These are phyloP conservation scores for Calocybe gangraenosa DNA, from an alignment of 768 basidiomycete species.

Conservation along the genomic window DNA sequence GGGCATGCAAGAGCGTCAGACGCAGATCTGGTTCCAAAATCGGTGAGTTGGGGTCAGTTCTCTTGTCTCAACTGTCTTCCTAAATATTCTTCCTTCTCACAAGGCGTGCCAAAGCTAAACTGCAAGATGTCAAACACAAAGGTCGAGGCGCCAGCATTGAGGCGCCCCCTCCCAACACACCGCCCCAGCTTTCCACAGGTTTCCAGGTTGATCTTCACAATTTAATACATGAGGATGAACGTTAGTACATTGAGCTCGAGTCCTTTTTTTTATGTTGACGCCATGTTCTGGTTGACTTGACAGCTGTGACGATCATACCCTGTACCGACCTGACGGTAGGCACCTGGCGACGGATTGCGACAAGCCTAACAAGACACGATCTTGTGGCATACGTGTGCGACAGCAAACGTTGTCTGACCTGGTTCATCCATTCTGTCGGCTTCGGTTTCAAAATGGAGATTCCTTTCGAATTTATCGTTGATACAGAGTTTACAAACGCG, in stretches of 20 bases:
- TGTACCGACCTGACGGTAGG: slow-evolving; percentile 75
- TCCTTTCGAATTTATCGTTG: slow-evolving; percentile 58
- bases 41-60: slow-evolving; percentile 37
- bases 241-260: slow-evolving; percentile 38
- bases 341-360: slow-evolving; percentile 71
- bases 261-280: slow-evolving; percentile 2
- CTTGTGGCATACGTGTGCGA: slow-evolving; percentile 77
- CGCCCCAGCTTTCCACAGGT: slow-evolving; percentile 47
- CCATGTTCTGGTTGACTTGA: slow-evolving; percentile 1
- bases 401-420: slow-evolving; percentile 57
- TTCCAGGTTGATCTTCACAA: slow-evolving; percentile 58
- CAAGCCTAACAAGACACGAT: slow-evolving; percentile 51
- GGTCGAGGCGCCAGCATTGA: slow-evolving; percentile 31
- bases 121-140: slow-evolving; percentile 54
- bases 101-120: slow-evolving; percentile 83
- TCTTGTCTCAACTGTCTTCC: not conserved
- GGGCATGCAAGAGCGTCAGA: slow-evolving; percentile 84
- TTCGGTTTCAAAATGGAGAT: slow-evolving; percentile 85
- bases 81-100: slow-evolving; percentile 3
- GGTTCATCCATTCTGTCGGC: slow-evolving; percentile 75
- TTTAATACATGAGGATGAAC: slow-evolving; percentile 72
- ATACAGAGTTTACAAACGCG: slow-evolving; percentile 52
- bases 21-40: slow-evolving; percentile 90
- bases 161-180: slow-evolving; percentile 38
- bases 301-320: slow-evolving; percentile 73